Conservation (phyloP, 139 green algal species). For the Picochlorum sp. region DNA sequence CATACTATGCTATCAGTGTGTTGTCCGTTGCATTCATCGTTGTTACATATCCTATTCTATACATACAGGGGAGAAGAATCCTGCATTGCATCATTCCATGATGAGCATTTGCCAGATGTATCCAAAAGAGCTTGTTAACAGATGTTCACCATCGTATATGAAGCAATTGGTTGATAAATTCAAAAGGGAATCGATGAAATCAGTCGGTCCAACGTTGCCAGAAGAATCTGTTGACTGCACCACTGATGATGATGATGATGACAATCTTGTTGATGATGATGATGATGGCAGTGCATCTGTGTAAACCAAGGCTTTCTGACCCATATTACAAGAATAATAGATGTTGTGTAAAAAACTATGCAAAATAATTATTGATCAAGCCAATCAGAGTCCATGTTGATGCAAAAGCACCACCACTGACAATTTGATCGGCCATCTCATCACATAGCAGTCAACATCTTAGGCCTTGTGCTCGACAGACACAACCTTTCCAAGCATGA, state of each 20-base stretch:
- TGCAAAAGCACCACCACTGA: no score
- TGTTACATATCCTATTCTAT: no score
- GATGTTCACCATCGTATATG: slow-evolving; percentile 11
- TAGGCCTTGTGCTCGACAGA: slow-evolving; percentile 45
- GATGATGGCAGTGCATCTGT: no score
- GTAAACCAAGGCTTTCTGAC: not conserved
- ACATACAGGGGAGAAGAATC: not conserved
- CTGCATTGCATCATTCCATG: not conserved
- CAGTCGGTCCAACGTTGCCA: not conserved
- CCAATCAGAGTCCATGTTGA: no score
- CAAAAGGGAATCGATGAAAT: not conserved
- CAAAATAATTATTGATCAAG: not conserved
- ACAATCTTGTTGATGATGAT: no score
- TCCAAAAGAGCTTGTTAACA: slow-evolving; percentile 10
- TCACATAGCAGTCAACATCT: slow-evolving; percentile 1
- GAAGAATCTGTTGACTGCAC: no score
- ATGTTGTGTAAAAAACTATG: slow-evolving; percentile 8
- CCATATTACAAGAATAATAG: slow-evolving; percentile 9
- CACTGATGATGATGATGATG: no score
- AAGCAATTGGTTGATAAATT: slow-evolving; percentile 9
- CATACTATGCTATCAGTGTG: no score
- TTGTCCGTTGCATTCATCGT: no score
- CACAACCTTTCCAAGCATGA: slow-evolving; percentile 90
- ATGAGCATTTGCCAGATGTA: not conserved
- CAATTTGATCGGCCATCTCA: not conserved